These are phyloP conservation scores for Byssoonygena ceratinophila DNA, from an alignment of 2,329 filamentous ascomycete genomes.

Conservation along the genomic window DNA sequence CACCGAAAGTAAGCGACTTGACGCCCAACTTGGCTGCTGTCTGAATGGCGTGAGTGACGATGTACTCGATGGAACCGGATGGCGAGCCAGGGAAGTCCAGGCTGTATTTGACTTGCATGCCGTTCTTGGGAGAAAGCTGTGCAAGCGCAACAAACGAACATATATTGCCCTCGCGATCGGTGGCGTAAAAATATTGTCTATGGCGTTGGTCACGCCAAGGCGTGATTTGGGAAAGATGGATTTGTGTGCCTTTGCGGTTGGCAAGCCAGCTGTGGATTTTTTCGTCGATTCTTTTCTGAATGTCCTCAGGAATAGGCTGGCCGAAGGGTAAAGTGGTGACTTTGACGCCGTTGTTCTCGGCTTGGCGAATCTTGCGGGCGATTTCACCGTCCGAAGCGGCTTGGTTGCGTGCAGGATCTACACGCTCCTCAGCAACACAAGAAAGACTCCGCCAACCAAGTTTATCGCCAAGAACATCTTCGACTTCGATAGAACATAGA, in stretches of 20 bases:
- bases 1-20: conserved; percentile 71
- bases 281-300: conserved; percentile 58
- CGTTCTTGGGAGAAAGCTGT: conserved; percentile 66
- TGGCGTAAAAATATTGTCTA: conserved; percentile 73
- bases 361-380: conserved; percentile 65
- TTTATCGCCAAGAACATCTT: conserved; percentile 67
- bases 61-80: conserved; percentile 75
- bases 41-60: conserved; percentile 63
- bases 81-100: conserved; percentile 81
- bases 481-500: conserved; percentile 65
- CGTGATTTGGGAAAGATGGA: conserved; percentile 79
- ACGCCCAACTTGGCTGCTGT: conserved; percentile 49
- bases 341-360: conserved; percentile 74
- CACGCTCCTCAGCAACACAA: conserved; percentile 78
- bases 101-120: conserved; percentile 94
- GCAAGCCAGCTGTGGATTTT: conserved; percentile 70
- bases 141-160: conserved; percentile 71
- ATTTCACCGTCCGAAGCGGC: conserved; percentile 56
- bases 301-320: conserved; percentile 51
- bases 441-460: conserved; percentile 82
- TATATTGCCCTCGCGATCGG: conserved; percentile 61
- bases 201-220: conserved; percentile 80
- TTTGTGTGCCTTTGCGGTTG: conserved; percentile 70
- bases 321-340: conserved; percentile 62
- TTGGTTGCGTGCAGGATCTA: conserved; percentile 60